phyloP scores from a whole-genome alignment of 75 land plant species.

The Sequoiadendron giganteum region DNA sequence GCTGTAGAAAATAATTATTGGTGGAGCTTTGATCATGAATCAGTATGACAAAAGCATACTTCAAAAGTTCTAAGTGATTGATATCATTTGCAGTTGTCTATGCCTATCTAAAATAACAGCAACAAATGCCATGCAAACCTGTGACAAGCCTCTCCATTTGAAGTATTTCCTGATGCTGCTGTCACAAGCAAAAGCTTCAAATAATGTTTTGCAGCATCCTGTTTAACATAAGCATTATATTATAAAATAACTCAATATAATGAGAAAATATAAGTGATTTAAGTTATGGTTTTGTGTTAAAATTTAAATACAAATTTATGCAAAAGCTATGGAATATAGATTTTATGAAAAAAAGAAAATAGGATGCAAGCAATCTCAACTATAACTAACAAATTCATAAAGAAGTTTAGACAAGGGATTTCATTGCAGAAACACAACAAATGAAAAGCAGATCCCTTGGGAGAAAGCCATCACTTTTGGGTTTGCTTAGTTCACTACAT shows the following conservation, averaged over 20 bases:
- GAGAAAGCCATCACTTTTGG: not conserved
- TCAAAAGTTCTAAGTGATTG: not conserved
- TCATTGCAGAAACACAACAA: not conserved
- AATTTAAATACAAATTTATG: not conserved
- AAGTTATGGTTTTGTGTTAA: not conserved
- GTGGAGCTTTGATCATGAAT: not conserved
- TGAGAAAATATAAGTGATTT: not conserved
- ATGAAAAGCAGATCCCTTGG: not conserved
- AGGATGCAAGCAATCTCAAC: not conserved
- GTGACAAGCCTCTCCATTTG: slow-evolving; percentile 58
- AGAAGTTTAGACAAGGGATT: not conserved
- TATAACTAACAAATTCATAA: not conserved
- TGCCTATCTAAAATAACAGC: not conserved
- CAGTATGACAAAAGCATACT: not conserved
- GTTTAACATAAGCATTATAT: slow-evolving; percentile 7
- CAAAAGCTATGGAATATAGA: not conserved
- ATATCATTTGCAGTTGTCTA: not conserved
- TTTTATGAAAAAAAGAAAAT: not conserved
- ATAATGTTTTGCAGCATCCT: slow-evolving; percentile 84
- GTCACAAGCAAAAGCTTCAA: slow-evolving; percentile 88
- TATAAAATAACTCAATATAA: slow-evolving; percentile 11
- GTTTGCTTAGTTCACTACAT: not conserved
- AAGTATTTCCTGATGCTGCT: slow-evolving; percentile 67
- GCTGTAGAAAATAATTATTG: slow-evolving; percentile 32
- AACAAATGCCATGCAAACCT: slow-evolving; percentile 42